Evolutionary conservation across 192 early-diverging fungal genomes (phyloP).

Genomic region (Mortierella hygrophila): DNA sequence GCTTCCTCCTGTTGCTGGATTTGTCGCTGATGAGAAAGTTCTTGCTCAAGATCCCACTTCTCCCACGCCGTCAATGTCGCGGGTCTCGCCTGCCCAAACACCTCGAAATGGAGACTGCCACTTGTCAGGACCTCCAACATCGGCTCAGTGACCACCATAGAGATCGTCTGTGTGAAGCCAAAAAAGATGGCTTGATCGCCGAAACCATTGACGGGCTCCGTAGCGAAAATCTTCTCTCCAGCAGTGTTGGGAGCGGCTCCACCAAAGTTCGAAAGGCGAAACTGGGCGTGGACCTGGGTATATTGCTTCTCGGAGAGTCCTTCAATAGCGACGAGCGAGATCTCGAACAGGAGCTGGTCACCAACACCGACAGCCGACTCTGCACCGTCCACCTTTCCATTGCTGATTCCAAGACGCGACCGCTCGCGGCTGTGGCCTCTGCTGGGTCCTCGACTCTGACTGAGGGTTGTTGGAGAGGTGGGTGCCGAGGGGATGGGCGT

Average conservation of each 20-base stretch:
- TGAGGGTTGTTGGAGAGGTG: constrained; percentile 31
- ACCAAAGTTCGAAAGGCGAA: constrained; percentile 74
- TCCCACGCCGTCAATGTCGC: constrained; percentile 58
- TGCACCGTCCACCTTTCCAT: constrained; percentile 19
- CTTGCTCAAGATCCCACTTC: constrained; percentile 65
- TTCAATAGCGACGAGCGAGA: constrained; percentile 68
- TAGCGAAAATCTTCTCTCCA: constrained; percentile 68
- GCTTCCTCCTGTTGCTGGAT: constrained; percentile 39
- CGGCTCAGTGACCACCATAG: constrained; percentile 53
- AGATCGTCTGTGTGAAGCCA: constrained; percentile 64
- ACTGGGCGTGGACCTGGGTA: constrained; percentile 81
- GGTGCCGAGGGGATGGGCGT: constrained; percentile 22
- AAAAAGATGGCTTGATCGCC: constrained; percentile 62
- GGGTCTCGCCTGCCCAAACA: constrained; percentile 60
- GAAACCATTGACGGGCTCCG: constrained; percentile 70
- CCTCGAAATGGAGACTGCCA: constrained; percentile 62
- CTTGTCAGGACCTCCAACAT: constrained; percentile 58
- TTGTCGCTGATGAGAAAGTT: constrained; percentile 44
- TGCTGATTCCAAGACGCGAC: constrained; percentile 8
- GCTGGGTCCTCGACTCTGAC: constrained; percentile 28
- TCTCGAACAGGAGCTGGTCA: constrained; percentile 70
- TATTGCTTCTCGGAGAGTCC: constrained; percentile 72
- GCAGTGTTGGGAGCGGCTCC: constrained; percentile 53
- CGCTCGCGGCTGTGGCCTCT: constrained; percentile 47
- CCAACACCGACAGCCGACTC: constrained; percentile 58